phyloP scores from a whole-genome alignment of 1,284 basidiomycete species.

The Tilletia indica region DNA sequence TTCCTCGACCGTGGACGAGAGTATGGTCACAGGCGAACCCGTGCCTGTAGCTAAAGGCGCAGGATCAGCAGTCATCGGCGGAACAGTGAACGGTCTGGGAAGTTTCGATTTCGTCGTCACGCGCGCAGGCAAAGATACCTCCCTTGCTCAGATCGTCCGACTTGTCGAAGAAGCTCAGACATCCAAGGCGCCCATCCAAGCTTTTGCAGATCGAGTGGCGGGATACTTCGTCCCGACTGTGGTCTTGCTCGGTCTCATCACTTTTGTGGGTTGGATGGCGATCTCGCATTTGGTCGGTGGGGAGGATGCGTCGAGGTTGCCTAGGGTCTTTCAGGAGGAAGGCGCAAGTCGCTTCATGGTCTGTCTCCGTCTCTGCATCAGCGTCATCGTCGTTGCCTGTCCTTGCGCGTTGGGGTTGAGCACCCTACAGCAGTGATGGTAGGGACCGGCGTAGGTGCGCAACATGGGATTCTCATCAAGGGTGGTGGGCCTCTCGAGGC shows the following conservation, averaged over 20 bases:
- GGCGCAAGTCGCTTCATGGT: constrained; percentile 84
- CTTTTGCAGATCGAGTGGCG: constrained; percentile 89
- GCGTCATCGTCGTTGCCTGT: constrained; percentile 95
- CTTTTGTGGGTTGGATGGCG: constrained; percentile 81
- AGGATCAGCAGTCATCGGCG: constrained; percentile 85
- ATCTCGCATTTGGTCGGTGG: constrained; percentile 65
- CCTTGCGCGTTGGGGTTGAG: constrained; percentile 94
- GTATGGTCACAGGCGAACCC: constrained; percentile 96
- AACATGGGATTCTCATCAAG: constrained; percentile 97
- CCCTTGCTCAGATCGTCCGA: constrained; percentile 90
- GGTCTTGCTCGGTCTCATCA: constrained; percentile 75
- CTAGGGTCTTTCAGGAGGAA: constrained; percentile 76
- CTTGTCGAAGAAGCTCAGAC: constrained; percentile 98
- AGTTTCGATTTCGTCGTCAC: constrained; percentile 94
- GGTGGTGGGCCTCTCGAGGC: constrained; percentile 92
- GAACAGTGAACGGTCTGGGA: constrained; percentile 92
- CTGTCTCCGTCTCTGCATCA: constrained; percentile 95
- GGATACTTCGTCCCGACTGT: constrained; percentile 94
- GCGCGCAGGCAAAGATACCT: constrained; percentile 91
- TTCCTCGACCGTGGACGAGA: constrained; percentile 86
- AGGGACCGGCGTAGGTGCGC: constrained; percentile 92
- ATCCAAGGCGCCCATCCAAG: constrained; percentile 95
- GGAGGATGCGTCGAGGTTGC: constrained; percentile 62
- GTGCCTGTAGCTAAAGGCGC: constrained; percentile 78
- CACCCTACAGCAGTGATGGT: constrained; percentile 99